Conservation (phyloP, 805 yeast genomes). For the Cyberlindnera maritima region DNA sequence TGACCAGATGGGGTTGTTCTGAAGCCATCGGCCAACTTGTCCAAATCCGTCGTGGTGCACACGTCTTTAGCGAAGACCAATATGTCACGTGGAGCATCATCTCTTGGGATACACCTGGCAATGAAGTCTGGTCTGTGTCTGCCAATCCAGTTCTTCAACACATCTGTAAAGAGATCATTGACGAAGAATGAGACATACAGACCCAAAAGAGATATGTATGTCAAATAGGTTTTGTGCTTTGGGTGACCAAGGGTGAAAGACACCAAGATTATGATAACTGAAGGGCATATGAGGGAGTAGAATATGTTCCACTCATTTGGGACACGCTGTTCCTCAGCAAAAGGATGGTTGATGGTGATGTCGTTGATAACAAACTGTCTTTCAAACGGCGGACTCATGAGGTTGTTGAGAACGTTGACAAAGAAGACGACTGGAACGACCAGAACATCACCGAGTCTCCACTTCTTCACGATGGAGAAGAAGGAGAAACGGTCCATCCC, state of each 20-base stretch:
- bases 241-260: slow-evolving; percentile 37
- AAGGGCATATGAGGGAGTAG: slow-evolving; percentile 54
- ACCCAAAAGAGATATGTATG: slow-evolving; percentile 67
- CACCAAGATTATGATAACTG: slow-evolving; percentile 34
- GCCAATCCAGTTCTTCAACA: slow-evolving; percentile 81
- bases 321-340: slow-evolving; percentile 72
- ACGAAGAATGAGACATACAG: slow-evolving; percentile 55
- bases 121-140: slow-evolving; percentile 91
- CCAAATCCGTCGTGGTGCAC: slow-evolving; percentile 51
- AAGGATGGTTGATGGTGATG: slow-evolving; percentile 76
- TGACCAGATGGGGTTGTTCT: slow-evolving; percentile 85
- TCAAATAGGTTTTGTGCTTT: slow-evolving; percentile 54
- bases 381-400: slow-evolving; percentile 57
- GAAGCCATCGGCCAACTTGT: slow-evolving; percentile 60
- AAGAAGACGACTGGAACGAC: slow-evolving; percentile 31
- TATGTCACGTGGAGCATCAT: slow-evolving; percentile 52
- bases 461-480: slow-evolving; percentile 29
- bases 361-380: slow-evolving; percentile 78
- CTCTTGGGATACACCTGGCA: slow-evolving; percentile 74
- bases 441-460: slow-evolving; percentile 38
- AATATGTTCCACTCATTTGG: slow-evolving; percentile 50
- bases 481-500: slow-evolving; percentile 26
- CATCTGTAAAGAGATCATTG: slow-evolving; percentile 64
- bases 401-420: slow-evolving; percentile 32
- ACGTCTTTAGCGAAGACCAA: slow-evolving; percentile 62